These are phyloP conservation scores for Trametes sp. DNA, from an alignment of 1,284 basidiomycete species.

Conservation along the genomic window DNA sequence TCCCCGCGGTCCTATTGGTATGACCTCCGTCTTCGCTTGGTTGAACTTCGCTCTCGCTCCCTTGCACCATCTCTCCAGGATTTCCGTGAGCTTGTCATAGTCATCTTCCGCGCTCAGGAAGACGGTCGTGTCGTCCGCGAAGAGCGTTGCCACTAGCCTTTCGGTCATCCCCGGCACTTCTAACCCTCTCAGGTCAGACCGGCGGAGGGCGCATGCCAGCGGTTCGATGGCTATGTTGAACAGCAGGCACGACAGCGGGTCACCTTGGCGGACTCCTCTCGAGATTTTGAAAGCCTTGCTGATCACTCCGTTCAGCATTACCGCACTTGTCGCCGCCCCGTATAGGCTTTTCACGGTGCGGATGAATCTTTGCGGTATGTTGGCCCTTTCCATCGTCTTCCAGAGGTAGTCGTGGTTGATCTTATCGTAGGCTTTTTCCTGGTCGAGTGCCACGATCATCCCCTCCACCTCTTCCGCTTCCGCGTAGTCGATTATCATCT, in stretches of 20 bases:
- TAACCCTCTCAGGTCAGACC: not conserved
- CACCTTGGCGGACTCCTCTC: not conserved
- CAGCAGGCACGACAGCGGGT: slow-evolving; percentile 2
- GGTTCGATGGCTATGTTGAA: slow-evolving; percentile 5
- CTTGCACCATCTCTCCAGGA: not conserved
- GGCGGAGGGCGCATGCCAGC: not conserved
- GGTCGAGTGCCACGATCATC: not conserved
- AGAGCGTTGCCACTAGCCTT: slow-evolving; percentile 1
- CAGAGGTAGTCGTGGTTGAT: not conserved
- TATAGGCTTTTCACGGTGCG: not conserved
- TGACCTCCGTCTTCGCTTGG: slow-evolving; percentile 2
- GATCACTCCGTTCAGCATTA: not conserved
- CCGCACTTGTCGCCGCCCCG: not conserved
- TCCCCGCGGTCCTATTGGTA: not conserved
- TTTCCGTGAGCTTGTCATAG: not conserved
- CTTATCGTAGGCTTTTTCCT: not conserved
- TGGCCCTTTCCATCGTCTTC: not conserved
- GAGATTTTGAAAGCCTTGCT: not conserved
- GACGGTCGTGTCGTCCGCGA: slow-evolving; percentile 14
- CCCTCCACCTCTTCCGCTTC: slow-evolving; percentile 37
- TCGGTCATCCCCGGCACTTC: slow-evolving; percentile 21
- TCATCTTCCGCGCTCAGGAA: not conserved
- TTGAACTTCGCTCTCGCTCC: slow-evolving; percentile 12
- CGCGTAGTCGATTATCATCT: slow-evolving; percentile 35
- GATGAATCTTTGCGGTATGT: not conserved